Evolutionary conservation across 2,329 filamentous ascomycete genomes (phyloP).

Genomic region (Alternaria brassicae): DNA sequence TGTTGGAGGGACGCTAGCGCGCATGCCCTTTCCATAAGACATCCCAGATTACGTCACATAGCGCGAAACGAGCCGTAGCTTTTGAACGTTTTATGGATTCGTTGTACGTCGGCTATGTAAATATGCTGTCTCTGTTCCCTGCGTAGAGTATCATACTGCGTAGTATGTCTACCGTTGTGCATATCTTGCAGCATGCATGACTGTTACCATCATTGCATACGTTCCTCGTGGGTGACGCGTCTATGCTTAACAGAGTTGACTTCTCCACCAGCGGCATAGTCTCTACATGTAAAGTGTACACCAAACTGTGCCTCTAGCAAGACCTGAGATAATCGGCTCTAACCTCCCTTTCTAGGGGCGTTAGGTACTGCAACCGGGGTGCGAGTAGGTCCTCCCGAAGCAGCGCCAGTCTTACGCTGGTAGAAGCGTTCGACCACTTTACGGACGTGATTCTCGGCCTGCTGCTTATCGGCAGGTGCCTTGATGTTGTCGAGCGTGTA

Average conservation of each 20-base stretch:
- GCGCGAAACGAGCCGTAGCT: not conserved
- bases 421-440: conserved; percentile 57
- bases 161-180: not conserved
- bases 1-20: not conserved
- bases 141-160: not conserved
- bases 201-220: not conserved
- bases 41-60: not conserved
- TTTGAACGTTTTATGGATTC: not conserved
- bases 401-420: conserved; percentile 50
- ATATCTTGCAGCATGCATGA: not conserved
- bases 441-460: conserved; percentile 52
- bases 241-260: rapidly evolving
- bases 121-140: not conserved
- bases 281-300: not conserved
- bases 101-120: conserved; percentile 9
- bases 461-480: conserved; percentile 53
- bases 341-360: conserved; percentile 41
- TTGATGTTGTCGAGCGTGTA: conserved; percentile 65
- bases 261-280: not conserved
- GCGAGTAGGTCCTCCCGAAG: conserved; percentile 26
- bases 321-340: not conserved
- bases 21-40: not conserved
- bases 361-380: conserved; percentile 42
- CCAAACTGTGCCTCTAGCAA: not conserved
- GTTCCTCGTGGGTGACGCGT: too few relatives aligned